Percentiles rank a stretch among this genome's conserved stretches.
These are phyloP conservation scores for Puccinia sorghi DNA, from an alignment of 1,284 basidiomycete species.

Conservation along the genomic window DNA sequence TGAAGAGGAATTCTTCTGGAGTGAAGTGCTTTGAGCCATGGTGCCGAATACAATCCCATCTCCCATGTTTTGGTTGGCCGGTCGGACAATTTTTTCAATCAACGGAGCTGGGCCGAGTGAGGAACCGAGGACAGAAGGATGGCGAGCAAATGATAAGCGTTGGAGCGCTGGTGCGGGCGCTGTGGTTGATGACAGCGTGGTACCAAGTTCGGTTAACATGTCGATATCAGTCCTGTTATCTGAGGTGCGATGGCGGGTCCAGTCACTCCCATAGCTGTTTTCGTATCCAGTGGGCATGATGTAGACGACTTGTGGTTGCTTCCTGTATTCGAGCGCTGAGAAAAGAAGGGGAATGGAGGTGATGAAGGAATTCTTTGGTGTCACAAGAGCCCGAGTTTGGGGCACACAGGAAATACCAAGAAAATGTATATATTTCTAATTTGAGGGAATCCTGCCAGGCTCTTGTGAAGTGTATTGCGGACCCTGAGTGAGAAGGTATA, in stretches of 20 bases:
- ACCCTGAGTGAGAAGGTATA: background rate
- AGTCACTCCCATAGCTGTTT: slow-evolving; percentile 41
- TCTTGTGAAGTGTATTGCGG: background rate
- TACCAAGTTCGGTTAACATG: slow-evolving; percentile 13
- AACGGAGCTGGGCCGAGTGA: slow-evolving; percentile 13
- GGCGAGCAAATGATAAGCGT: slow-evolving; percentile 46
- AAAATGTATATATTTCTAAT: background rate
- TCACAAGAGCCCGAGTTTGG: background rate
- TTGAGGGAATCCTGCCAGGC: slow-evolving; percentile 7
- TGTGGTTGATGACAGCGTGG: slow-evolving; percentile 15
- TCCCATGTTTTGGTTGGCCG: slow-evolving; percentile 8
- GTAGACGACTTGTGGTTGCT: background rate
- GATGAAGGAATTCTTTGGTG: background rate
- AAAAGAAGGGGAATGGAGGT: background rate
- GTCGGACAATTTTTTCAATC: slow-evolving; percentile 10
- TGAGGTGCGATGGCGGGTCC: slow-evolving; percentile 29
- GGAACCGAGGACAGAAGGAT: slow-evolving; percentile 41
- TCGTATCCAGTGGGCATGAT: slow-evolving; percentile 13
- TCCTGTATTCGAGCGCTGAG: background rate
- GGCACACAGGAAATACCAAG: background rate
- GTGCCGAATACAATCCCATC: slow-evolving; percentile 13
- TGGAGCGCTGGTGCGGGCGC: slow-evolving; percentile 15
- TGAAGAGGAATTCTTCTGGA: background rate
- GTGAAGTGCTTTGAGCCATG: slow-evolving; percentile 6
- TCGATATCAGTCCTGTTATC: slow-evolving; percentile 17